These are phyloP conservation scores for Talaromyces sp. DNA, from an alignment of 2,329 filamentous ascomycete genomes.

Conservation along the genomic window DNA sequence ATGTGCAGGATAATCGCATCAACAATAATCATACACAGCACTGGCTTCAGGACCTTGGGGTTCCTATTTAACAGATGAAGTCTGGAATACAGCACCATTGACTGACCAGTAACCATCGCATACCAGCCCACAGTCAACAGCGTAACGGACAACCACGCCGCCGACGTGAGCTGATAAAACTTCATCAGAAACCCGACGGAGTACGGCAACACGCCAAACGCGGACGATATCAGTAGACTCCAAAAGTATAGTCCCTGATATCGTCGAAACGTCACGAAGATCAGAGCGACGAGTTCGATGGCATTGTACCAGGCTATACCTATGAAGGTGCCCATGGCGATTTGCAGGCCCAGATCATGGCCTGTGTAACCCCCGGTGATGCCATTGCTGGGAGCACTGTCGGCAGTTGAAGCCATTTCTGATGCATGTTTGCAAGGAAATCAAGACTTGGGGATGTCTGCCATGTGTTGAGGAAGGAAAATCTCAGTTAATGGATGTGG, in stretches of 20 bases:
- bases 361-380: constrained; percentile 39
- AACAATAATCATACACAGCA: constrained; percentile 49
- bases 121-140: constrained; percentile 50
- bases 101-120: constrained; percentile 51
- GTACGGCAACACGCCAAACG: constrained; percentile 47
- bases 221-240: constrained; percentile 47
- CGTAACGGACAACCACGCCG: constrained; percentile 42
- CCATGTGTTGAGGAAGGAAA: background rate
- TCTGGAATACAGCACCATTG: constrained; percentile 52
- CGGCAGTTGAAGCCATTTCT: constrained; percentile 13
- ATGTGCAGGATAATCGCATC: constrained; percentile 46
- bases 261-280: constrained; percentile 50
- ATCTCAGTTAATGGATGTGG: background rate
- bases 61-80: constrained; percentile 48
- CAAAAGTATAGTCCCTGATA: constrained; percentile 53
- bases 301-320: constrained; percentile 53
- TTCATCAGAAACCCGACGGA: constrained; percentile 50
- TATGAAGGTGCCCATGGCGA: constrained; percentile 48
- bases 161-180: constrained; percentile 41
- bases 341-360: constrained; percentile 37
- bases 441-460: background rate
- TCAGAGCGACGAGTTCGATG: constrained; percentile 49
- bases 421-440: constrained; percentile 10
- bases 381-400: constrained; percentile 17
- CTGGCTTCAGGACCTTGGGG: constrained; percentile 39